Evolutionary conservation across 305 asterid species (phyloP), one percentile per base, ranked within the genome.

Genomic region (Striga hermonthica): DNA sequence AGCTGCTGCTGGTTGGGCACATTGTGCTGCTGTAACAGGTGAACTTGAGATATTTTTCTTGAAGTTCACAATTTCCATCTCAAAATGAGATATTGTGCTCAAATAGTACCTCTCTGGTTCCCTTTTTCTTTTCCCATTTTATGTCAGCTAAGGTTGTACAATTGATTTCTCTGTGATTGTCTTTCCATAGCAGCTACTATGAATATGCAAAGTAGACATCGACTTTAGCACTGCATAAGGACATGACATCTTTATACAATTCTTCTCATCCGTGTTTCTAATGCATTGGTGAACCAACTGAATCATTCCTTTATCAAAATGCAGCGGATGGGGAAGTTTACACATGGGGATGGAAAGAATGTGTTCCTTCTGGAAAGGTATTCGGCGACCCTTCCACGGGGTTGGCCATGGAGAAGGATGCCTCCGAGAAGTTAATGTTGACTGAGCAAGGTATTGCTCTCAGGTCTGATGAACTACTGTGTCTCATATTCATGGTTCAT

Each of bases 331-430:
- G 95, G 54, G 96, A 90, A 65, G 95, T 90, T 57, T 90, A 83
- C 77, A 85, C 97, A 41, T 93, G 99, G 99, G 99, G 99, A 47
- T 90, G 99, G 99, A 93, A 88, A 79, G 97, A 93, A 84, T 93
- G 99, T 68, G 80, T 90, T 73, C 99, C 97, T 70, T 82, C 96
- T 41, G 97, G 97, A 68, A 93, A 83, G 78, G 80, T 85, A 45
- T 39, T 87, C 64, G 95, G 88, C 34, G 91, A 83, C 61, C 72
- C 86, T 66, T 81, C 95, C 31, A 49, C 72, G 9, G 82, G 83
- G 65, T 64, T 65, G 60, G 72, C 62, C 76, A 63, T 55, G 64
- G 97, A 90, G 74, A 86, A 83, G 74, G 90, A 80, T 58, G 72
- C 28, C 44, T 40, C 28, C 15, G 86, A 83, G 47, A 78, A 74